Evolutionary conservation across 2,329 filamentous ascomycete species (phyloP), one percentile per base, ranked within the genome.

Genomic region (Pyricularia pennisetigena): DNA sequence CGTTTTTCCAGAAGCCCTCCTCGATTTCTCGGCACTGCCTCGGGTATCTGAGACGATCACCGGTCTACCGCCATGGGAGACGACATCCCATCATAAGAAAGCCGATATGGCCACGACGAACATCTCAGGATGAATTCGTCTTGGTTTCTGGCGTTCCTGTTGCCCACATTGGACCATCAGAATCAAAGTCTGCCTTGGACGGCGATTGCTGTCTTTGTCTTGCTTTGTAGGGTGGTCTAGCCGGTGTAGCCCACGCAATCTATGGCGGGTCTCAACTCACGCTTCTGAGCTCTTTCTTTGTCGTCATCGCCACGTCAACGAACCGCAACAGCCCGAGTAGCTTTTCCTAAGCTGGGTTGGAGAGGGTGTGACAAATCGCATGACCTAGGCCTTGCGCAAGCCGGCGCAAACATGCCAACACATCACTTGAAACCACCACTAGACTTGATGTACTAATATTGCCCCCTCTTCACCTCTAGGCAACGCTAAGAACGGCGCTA

Each of bases 401-500:
- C 23, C n/a, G 57, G 57, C 57, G 57, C 57, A 24, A 61, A 61
- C n/a, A 23, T 61, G 57, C 57, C 57, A 61, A 23, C 57, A 26
- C 57, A 61, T 61, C n/a, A 8, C 23, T 24, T 61, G 16, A 24
- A 61, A 26, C 10, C n/a, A 4, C n/a, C 8, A 7, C 23, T 2
- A 61, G 16, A 10, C 23, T 26, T 26, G 8, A 61, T n/a, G n/a
- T 24, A 2, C 57, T 23, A n/a, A 61, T 8, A 24, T 24, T 61
- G 8, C 12, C 23, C 14, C 26, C 8, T 26, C 23, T 61, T 61
- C 57, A 26, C 23, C 16, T 41, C 67, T 78, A 97, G 94, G 93
- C 86, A 93, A 97, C 82, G 78, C 85, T 78, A 93, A 94, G 86
- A 97, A 97, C 91, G 94, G 94, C 88, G 94, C 93, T 83, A 92